These are phyloP conservation scores for Gaeumannomyces tritici DNA, from an alignment of 2,329 filamentous ascomycete genomes.

Conservation along the genomic window DNA sequence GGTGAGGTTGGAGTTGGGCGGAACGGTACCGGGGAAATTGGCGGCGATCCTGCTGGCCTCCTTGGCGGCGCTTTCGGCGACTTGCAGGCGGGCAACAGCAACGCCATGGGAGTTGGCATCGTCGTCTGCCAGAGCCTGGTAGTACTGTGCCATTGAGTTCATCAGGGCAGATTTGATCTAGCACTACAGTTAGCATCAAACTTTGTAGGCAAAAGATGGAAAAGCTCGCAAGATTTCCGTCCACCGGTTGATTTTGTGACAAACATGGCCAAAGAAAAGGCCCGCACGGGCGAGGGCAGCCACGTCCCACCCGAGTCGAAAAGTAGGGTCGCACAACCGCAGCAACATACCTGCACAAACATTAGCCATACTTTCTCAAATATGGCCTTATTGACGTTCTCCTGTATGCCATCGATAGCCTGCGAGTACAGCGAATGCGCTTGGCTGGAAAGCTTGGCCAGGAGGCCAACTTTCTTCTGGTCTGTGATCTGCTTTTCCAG, in stretches of 20 bases:
- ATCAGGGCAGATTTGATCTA: slow-evolving; percentile 70
- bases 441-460: slow-evolving; percentile 90
- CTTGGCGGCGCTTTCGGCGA: slow-evolving; percentile 68
- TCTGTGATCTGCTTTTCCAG: slow-evolving; percentile 92
- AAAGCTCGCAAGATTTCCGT: too few species aligned
- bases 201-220: neutral
- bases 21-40: slow-evolving; percentile 70
- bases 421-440: slow-evolving; percentile 82
- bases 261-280: neutral
- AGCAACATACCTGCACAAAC: slow-evolving; percentile 59
- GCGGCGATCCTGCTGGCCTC: slow-evolving; percentile 70
- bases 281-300: neutral
- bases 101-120: slow-evolving; percentile 81
- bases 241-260: too few species aligned
- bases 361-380: slow-evolving; percentile 93
- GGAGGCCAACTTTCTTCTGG: slow-evolving; percentile 80
- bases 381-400: slow-evolving; percentile 81
- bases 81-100: slow-evolving; percentile 72
- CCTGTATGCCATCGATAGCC: slow-evolving; percentile 80
- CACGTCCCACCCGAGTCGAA: neutral
- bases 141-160: slow-evolving; percentile 83
- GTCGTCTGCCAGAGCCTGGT: slow-evolving; percentile 83
- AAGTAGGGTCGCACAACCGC: neutral
- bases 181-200: slow-evolving; percentile 10
- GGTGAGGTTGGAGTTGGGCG: slow-evolving; percentile 72